These are phyloP conservation scores for Peronospora belbahrii DNA, from an alignment of 352 stramenopile genomes.

Conservation along the genomic window DNA sequence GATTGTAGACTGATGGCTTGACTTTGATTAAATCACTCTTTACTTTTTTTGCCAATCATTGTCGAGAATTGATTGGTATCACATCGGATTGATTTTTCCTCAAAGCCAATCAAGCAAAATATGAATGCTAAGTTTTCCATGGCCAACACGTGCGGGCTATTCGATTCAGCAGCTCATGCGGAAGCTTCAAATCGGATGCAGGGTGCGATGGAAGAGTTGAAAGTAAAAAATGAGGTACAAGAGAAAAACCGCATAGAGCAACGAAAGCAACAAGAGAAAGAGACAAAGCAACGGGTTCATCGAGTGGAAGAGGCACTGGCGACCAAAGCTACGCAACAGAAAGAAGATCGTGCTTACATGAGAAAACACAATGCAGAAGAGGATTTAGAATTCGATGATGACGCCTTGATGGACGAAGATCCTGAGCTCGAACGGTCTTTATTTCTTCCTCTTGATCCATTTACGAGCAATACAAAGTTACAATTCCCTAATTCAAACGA, in stretches of 20 bases:
- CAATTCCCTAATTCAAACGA: background rate
- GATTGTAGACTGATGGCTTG: too few relatives aligned
- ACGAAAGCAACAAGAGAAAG: conserved; percentile 16
- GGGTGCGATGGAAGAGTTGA: conserved; percentile 61
- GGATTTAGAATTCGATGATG: conserved; percentile 41
- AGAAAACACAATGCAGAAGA: conserved; percentile 22
- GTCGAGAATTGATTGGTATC: too few relatives aligned
- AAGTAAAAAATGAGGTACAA: conserved; percentile 46
- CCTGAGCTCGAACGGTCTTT: conserved; percentile 59
- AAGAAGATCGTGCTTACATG: conserved; percentile 24
- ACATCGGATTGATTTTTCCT: too few relatives aligned
- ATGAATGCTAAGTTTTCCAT: conserved; percentile 82
- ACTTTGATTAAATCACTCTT: too few relatives aligned
- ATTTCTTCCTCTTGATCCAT: too few relatives aligned
- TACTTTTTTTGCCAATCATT: too few relatives aligned
- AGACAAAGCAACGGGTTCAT: conserved; percentile 18
- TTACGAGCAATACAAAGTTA: too few relatives aligned
- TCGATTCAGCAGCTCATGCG: conserved; percentile 57
- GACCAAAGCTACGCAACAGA: conserved; percentile 19
- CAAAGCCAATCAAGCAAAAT: background rate
- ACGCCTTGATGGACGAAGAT: conserved; percentile 67
- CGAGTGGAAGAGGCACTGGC: conserved; percentile 23
- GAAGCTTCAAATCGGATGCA: conserved; percentile 73
- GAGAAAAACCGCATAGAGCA: conserved; percentile 25
- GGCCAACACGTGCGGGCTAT: conserved; percentile 63